Conservation (phyloP, 305 asterid species). For the Ilex paraguariensis region DNA sequence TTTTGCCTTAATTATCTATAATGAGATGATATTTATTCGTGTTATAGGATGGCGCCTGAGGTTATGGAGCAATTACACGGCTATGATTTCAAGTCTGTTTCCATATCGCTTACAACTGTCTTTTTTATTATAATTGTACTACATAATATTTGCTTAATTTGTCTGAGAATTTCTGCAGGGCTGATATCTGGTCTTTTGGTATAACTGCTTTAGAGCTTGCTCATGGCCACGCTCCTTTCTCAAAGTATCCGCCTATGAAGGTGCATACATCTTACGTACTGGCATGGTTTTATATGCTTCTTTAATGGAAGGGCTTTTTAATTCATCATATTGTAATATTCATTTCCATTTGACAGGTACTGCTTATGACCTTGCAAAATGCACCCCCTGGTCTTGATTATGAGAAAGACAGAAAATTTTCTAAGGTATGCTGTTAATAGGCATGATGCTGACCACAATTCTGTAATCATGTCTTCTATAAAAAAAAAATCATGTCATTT, state of each 20-base stretch:
- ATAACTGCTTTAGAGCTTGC: constrained; percentile 33
- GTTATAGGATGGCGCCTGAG: constrained; percentile 98
- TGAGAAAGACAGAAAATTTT: constrained; percentile 24
- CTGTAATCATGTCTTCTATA: too few species aligned
- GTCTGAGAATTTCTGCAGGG: constrained; percentile 14
- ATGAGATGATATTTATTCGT: background rate
- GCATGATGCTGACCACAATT: too few species aligned
- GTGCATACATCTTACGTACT: constrained; percentile 2
- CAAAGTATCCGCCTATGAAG: constrained; percentile 32
- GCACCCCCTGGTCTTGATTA: constrained; percentile 32
- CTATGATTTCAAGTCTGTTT: constrained; percentile 89
- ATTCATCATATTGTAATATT: background rate
- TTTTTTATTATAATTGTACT: constrained; percentile 9
- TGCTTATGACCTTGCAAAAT: constrained; percentile 28
- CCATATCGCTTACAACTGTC: constrained; percentile 13
- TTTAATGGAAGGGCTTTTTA: background rate
- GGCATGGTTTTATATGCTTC: background rate
- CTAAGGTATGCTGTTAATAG: constrained; percentile 14
- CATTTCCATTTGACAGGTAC: constrained; percentile 14
- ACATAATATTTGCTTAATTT: background rate
- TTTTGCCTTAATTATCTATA: background rate
- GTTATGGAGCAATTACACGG: constrained; percentile 98
- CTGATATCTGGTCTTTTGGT: constrained; percentile 34
- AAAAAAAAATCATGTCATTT: too few species aligned
- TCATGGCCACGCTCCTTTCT: constrained; percentile 33